These are phyloP conservation scores for Bullera alba DNA, from an alignment of 768 basidiomycete species.

Conservation along the genomic window DNA sequence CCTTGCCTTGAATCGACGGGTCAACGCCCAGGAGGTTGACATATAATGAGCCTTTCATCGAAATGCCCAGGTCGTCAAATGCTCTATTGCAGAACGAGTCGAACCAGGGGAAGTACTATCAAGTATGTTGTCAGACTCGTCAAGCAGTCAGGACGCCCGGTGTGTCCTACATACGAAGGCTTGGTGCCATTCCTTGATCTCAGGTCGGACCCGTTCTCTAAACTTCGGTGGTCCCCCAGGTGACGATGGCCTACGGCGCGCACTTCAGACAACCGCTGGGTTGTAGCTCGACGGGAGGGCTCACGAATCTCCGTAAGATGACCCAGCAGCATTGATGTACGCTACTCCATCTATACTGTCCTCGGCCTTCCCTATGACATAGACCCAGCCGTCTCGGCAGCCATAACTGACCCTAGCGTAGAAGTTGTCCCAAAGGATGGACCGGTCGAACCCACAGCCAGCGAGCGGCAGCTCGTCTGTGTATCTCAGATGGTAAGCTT, in stretches of 20 bases:
- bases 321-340: not conserved
- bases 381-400: not conserved
- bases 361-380: not conserved
- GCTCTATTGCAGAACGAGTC: not conserved
- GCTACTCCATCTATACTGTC: not conserved
- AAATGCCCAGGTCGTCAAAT: not conserved
- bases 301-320: not conserved
- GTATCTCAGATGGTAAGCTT: not conserved
- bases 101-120: not conserved
- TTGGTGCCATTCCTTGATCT: not conserved
- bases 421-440: not conserved
- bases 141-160: too few species aligned
- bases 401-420: not conserved
- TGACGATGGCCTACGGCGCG: not conserved
- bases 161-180: not conserved
- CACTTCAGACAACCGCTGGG: not conserved
- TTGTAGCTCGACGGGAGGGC: not conserved
- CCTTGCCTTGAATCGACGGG: not conserved
- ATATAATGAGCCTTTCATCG: not conserved
- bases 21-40: not conserved
- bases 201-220: not conserved
- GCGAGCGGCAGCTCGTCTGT: not conserved
- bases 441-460: not conserved
- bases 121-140: not conserved
- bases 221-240: not conserved